Percentiles rank a stretch among this genome's conserved stretches.
These are phyloP conservation scores for Physcomitrium patens DNA, from an alignment of 225 moss, liverwort and hornwort species.

Conservation along the genomic window DNA sequence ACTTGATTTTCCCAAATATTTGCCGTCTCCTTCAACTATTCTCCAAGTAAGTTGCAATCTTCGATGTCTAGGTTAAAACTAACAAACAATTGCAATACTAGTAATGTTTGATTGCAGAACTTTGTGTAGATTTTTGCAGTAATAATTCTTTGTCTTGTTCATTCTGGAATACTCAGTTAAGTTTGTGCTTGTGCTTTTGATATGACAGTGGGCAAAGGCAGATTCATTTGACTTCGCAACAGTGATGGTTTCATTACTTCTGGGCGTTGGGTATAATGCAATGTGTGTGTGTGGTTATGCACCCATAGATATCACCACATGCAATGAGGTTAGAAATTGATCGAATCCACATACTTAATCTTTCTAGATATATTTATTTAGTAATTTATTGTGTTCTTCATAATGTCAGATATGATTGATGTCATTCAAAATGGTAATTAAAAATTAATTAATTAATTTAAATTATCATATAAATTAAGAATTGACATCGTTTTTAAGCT, in stretches of 20 bases:
- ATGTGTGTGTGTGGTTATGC: constrained; percentile 80
- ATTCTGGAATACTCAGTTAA: background rate
- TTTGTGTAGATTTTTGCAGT: background rate
- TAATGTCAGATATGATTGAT: background rate
- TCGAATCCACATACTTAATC: background rate
- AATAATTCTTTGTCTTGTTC: background rate
- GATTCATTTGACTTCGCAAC: constrained; percentile 81
- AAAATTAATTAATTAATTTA: no score
- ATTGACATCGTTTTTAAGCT: no score
- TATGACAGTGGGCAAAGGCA: constrained; percentile 70
- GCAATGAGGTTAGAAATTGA: constrained; percentile 40
- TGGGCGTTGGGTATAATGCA: constrained; percentile 77
- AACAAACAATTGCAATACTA: no score
- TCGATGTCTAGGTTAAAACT: no score
- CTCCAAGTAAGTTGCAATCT: constrained; percentile 45
- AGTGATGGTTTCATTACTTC: constrained; percentile 68
- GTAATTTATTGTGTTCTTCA: background rate
- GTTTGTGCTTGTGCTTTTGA: background rate
- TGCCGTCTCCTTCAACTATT: constrained; percentile 65
- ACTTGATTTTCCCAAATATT: constrained; percentile 51
- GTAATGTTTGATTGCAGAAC: background rate
- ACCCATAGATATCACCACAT: constrained; percentile 56
- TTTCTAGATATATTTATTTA: background rate
- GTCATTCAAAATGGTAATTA: background rate
- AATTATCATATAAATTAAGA: no score